These are phyloP conservation scores for Cyberlindnera euphorbiiphila DNA, from an alignment of 805 yeast species.

Conservation along the genomic window DNA sequence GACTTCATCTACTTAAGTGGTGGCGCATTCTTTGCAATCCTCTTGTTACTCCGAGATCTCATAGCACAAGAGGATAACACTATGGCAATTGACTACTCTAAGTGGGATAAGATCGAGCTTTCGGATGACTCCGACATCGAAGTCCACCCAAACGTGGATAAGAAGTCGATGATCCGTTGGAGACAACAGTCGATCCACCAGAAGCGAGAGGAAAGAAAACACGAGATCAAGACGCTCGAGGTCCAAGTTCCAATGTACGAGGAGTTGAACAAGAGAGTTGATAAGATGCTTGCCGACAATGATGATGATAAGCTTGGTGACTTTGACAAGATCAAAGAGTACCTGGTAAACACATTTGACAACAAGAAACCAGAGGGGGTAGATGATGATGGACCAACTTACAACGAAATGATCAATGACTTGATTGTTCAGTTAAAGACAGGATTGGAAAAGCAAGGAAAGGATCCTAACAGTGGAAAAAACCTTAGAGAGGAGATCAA, in stretches of 20 bases:
- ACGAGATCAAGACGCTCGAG: slow-evolving; percentile 70
- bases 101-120: slow-evolving; percentile 95
- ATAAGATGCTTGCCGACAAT: slow-evolving; percentile 47
- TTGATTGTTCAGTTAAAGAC: slow-evolving; percentile 70
- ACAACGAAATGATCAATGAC: slow-evolving; percentile 91
- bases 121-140: slow-evolving; percentile 97
- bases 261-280: slow-evolving; percentile 70
- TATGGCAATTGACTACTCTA: slow-evolving; percentile 91
- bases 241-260: slow-evolving; percentile 79
- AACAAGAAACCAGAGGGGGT: slow-evolving; percentile 52
- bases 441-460: slow-evolving; percentile 49
- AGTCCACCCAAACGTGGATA: slow-evolving; percentile 98
- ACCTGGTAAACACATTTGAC: slow-evolving; percentile 52
- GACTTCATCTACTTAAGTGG: neutral
- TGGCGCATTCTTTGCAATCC: too few species aligned
- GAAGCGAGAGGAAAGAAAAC: slow-evolving; percentile 75
- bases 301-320: slow-evolving; percentile 36
- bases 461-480: slow-evolving; percentile 39
- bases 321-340: slow-evolving; percentile 34
- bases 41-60: too few species aligned
- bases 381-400: slow-evolving; percentile 53
- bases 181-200: slow-evolving; percentile 97
- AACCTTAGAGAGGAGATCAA: slow-evolving; percentile 36
- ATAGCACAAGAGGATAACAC: neutral
- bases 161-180: slow-evolving; percentile 88